phyloP scores from a whole-genome alignment of 2,329 filamentous ascomycete species.

The Cryphonectria radicalis region DNA sequence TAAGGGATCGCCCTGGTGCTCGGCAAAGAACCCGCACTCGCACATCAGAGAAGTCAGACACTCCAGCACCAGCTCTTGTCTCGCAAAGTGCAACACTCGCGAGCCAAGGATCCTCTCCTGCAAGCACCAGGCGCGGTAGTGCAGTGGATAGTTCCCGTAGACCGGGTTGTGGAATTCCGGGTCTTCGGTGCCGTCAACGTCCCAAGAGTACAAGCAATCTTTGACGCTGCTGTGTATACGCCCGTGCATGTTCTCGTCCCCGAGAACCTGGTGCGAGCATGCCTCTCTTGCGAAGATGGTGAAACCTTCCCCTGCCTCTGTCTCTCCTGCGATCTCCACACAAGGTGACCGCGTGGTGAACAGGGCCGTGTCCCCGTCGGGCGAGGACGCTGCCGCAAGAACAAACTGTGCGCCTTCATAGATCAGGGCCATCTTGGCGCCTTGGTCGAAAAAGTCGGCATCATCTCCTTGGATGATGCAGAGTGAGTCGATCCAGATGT shows the following conservation, averaged over 20 bases:
- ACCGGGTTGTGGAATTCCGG: too few relatives aligned
- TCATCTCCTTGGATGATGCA: not conserved
- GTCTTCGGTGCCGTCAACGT: too few relatives aligned
- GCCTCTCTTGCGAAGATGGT: too few relatives aligned
- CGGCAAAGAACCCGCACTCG: too few relatives aligned
- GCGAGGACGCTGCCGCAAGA: constrained; percentile 1
- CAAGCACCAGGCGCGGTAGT: constrained; percentile 4
- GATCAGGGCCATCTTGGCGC: constrained; percentile 7
- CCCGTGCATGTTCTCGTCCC: too few relatives aligned
- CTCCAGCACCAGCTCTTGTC: constrained; percentile 2
- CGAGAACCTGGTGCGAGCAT: too few relatives aligned
- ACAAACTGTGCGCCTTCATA: constrained; percentile 10
- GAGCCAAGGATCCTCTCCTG: constrained; percentile 11
- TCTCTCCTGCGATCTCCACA: not conserved
- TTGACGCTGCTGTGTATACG: too few relatives aligned
- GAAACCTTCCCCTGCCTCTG: too few relatives aligned
- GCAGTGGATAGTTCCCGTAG: too few relatives aligned
- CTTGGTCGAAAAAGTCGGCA: not conserved
- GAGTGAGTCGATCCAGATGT: not conserved
- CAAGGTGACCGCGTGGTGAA: not conserved
- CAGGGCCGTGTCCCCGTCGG: constrained; percentile 1
- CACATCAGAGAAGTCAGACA: not conserved
- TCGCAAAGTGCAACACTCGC: not conserved
- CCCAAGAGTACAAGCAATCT: too few relatives aligned
- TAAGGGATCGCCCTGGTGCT: too few relatives aligned